A percentile compares a stretch with the other conserved stretches of the same genome.
phyloP scores from a whole-genome alignment of 23 red algal genomes.

The Porphyridium purpureum region DNA sequence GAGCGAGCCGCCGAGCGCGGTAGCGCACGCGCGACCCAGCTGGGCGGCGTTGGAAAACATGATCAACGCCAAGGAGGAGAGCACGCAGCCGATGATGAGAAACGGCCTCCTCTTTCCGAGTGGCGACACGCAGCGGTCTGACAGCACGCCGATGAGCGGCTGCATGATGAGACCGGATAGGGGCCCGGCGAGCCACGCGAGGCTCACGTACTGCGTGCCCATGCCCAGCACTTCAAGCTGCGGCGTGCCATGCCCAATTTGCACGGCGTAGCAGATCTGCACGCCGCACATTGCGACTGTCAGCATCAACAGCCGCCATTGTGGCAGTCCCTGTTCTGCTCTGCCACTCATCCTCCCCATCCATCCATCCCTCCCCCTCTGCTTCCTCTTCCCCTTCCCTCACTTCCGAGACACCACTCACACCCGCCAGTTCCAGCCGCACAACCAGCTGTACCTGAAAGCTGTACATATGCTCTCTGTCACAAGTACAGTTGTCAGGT shows the following conservation, averaged over 20 bases:
- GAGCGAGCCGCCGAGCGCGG: not conserved
- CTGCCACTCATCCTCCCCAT: no score
- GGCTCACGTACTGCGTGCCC: slow-evolving; percentile 13
- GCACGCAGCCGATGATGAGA: slow-evolving; percentile 38
- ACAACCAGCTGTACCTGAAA: no score
- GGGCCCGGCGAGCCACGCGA: slow-evolving; percentile 90
- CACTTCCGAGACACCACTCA: no score
- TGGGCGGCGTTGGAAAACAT: slow-evolving; percentile 27
- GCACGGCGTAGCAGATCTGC: slow-evolving; percentile 64
- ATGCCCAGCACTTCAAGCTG: slow-evolving; percentile 46
- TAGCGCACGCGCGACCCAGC: slow-evolving; percentile 1
- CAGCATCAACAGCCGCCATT: slow-evolving; percentile 15
- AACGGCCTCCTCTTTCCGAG: slow-evolving; percentile 64
- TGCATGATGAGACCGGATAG: slow-evolving; percentile 69
- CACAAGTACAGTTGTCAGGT: no score
- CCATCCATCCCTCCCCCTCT: no score
- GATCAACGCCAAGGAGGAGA: slow-evolving; percentile 28
- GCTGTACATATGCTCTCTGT: no score
- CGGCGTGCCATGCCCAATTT: slow-evolving; percentile 52
- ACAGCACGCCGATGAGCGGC: slow-evolving; percentile 50
- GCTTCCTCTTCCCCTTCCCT: no score
- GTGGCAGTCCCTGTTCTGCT: no score
- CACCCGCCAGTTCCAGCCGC: no score
- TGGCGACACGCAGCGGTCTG: slow-evolving; percentile 30
- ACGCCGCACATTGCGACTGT: slow-evolving; percentile 65